Base-by-base conservation (phyloP, 1,284 basidiomycete species). In the Coriolopsis trogii region DNA sequence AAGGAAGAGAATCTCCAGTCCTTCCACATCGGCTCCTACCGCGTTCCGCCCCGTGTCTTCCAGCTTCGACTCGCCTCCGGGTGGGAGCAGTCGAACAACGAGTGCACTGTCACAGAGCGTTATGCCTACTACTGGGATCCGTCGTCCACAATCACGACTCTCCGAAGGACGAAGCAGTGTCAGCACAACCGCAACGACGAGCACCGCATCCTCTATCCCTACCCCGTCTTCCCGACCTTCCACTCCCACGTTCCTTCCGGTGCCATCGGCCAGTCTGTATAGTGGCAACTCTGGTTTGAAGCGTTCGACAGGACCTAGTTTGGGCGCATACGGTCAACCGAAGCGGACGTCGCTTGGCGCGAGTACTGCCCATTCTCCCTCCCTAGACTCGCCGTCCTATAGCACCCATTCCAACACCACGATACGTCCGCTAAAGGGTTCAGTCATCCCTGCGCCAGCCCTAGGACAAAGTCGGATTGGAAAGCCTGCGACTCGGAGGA, bases 201-300 rank as follows among this genome's bases (percentile, higher is more conserved):
- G 64, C 53, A 67, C 68, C 2, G 46, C 59, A 6, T 68, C 81
- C 59, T 83, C 85, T 13, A 79, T 87, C 48, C 76, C 82, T 4
- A 85, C 85, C 7, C 81, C 86, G n/a, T 73, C 77, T 3, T 87
- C 87, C 41, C 82, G 89, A 6, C 89, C 88, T 7, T 67, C 84
- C 9, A 89, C 89, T 15, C 89, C 88, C 2, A 89, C 87, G 18
- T 85, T 86, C 61, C 72, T 91, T 20, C 87, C 89, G 9, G 56
- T 89, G 21, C 84, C 87, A 1, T 74, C 80, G 4, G 70, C 75
- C 15, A 72, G 78, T 34, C 58, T 81, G 28, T 80, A 81, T 53
- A 62, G 73, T 9, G 72, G 72, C 8, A 50, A 29, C 12, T 67
- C 69, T 36, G 77, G 76, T 4, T 63, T 80, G 47, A 90, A 87